These are phyloP conservation scores for Fraxinus pennsylvanica DNA, from an alignment of 257 asterid species.

Conservation along the genomic window DNA sequence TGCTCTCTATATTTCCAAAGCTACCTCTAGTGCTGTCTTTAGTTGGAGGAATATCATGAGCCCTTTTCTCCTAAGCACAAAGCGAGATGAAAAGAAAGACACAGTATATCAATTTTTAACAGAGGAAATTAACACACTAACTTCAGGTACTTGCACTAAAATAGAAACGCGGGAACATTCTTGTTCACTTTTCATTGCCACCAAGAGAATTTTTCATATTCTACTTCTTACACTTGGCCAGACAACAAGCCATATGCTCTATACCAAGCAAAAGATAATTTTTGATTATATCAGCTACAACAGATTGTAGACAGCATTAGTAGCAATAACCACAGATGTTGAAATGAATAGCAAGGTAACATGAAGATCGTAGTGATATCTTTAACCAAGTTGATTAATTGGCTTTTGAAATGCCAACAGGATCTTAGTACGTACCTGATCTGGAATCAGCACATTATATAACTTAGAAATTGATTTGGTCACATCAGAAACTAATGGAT, in stretches of 20 bases:
- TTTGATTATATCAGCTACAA: not conserved
- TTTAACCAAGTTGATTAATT: not conserved
- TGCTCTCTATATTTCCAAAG: not conserved
- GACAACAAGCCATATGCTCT: not conserved
- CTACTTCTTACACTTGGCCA: constrained; percentile 3
- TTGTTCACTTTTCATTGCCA: not conserved
- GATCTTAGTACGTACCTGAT: constrained; percentile 52
- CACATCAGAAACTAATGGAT: constrained; percentile 85
- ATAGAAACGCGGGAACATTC: not conserved
- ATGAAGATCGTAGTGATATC: not conserved
- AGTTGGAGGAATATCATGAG: not conserved
- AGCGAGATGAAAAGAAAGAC: not conserved
- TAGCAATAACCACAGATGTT: not conserved
- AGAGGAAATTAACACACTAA: not conserved
- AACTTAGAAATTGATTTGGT: constrained; percentile 79
- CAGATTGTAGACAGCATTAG: constrained; percentile 2
- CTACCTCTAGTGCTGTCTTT: not conserved
- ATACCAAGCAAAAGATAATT: not conserved
- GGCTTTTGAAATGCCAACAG: not conserved
- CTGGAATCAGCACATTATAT: constrained; percentile 68
- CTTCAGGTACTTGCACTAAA: not conserved
- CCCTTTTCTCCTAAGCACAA: not conserved
- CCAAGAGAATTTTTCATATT: not conserved
- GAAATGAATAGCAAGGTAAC: constrained; percentile 5
- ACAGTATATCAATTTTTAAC: not conserved